phyloP scores from a whole-genome alignment of 306 rosid species.

The Ormosia emarginata region DNA sequence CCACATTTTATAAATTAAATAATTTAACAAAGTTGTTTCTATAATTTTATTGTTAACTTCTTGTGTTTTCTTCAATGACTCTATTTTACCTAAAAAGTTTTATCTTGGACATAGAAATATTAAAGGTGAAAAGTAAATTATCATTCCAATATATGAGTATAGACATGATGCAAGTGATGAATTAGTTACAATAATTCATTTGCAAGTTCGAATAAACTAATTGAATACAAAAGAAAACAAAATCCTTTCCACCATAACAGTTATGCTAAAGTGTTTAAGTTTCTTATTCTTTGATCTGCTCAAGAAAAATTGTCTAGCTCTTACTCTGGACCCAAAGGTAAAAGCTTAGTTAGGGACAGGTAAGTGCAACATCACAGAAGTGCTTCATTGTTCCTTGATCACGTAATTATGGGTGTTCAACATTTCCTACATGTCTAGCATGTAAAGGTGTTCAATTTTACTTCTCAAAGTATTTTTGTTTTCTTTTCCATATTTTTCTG shows the following conservation, averaged over 20 bases:
- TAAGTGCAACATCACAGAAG: neutral
- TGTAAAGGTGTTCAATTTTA: neutral
- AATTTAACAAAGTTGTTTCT: neutral
- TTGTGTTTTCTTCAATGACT: neutral
- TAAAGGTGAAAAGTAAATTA: neutral
- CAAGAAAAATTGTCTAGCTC: neutral
- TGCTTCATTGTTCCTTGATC: slow-evolving; percentile 6
- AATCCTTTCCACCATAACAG: neutral
- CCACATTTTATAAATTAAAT: neutral
- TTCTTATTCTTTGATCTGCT: neutral
- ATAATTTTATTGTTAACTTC: neutral
- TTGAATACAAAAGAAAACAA: neutral
- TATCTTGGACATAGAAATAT: neutral
- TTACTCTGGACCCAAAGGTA: neutral
- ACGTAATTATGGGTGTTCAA: slow-evolving; percentile 6
- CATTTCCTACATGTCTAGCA: neutral
- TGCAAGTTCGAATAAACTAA: neutral
- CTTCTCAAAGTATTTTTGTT: neutral
- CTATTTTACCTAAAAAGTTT: neutral
- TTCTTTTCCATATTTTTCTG: neutral
- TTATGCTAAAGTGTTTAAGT: neutral
- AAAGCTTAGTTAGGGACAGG: slow-evolving; percentile 3
- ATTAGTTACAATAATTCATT: neutral
- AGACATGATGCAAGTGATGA: neutral
- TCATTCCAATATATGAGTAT: neutral